Conservation (phyloP, 1,284 basidiomycete genomes). For the Moesziomyces antarcticus region DNA sequence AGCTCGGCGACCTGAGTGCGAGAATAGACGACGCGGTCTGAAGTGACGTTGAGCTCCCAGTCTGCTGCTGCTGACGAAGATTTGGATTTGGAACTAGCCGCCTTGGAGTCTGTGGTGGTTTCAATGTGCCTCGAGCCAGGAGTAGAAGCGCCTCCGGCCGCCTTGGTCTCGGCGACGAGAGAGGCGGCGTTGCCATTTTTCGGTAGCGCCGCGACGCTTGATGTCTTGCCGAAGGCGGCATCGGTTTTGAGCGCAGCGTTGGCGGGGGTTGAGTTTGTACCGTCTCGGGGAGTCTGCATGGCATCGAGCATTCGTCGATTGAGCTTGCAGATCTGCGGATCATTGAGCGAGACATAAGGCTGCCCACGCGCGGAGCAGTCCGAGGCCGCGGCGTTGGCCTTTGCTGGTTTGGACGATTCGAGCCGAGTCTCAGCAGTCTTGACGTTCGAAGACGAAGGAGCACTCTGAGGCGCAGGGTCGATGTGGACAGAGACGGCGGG, state of each 20-base stretch:
- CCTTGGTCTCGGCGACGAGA: conserved; percentile 4
- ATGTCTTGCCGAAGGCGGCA: conserved; percentile 3
- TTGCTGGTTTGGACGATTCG: conserved; percentile 6
- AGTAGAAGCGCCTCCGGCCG: conserved; percentile 1
- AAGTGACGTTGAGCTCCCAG: conserved; percentile 63
- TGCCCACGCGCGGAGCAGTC: conserved; percentile 48
- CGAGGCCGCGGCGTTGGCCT: neutral
- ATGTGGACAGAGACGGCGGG: neutral
- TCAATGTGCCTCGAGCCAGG: conserved; percentile 7
- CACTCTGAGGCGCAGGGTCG: neutral
- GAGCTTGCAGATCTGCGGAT: conserved; percentile 40
- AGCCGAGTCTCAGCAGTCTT: conserved; percentile 8
- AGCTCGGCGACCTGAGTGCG: conserved; percentile 87
- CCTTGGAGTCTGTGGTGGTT: neutral
- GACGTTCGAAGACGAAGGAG: neutral
- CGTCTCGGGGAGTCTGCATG: conserved; percentile 29
- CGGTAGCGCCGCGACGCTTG: neutral
- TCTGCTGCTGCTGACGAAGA: conserved; percentile 8
- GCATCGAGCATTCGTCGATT: conserved; percentile 42
- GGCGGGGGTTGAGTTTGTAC: neutral
- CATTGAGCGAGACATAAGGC: conserved; percentile 43
- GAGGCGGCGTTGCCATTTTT: conserved; percentile 4
- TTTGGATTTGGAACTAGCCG: neutral
- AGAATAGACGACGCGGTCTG: conserved; percentile 75
- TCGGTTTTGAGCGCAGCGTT: conserved; percentile 1